Percentiles rank a stretch among this genome's conserved stretches.
phyloP scores from a whole-genome alignment of 202 grass and related monocot species.

The Setaria italica region DNA sequence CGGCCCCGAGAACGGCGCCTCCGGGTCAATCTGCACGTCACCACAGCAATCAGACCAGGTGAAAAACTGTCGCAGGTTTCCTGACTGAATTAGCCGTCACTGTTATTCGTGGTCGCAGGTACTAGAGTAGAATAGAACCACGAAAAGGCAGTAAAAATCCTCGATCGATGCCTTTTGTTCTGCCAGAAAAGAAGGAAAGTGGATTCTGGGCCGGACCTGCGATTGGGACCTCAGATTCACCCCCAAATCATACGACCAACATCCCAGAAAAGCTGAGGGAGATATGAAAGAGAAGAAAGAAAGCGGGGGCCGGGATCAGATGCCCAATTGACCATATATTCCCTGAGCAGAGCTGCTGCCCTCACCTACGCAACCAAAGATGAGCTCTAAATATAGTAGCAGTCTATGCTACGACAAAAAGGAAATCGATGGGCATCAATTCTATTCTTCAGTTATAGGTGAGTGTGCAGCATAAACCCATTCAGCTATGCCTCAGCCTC shows the following conservation, averaged over 20 bases:
- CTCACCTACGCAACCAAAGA: constrained; percentile 23
- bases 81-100: not conserved
- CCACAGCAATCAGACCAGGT: not conserved
- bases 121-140: not conserved
- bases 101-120: constrained; percentile 1
- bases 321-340: constrained; percentile 44
- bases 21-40: constrained; percentile 71
- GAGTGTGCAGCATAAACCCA: not conserved
- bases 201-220: not conserved
- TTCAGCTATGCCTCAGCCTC: not conserved
- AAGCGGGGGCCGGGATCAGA: constrained; percentile 16
- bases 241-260: constrained; percentile 10
- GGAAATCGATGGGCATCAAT: not conserved
- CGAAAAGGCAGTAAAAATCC: constrained; percentile 10
- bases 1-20: constrained; percentile 84
- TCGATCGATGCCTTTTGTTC: not conserved
- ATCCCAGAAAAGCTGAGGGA: constrained; percentile 13
- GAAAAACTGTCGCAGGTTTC: not conserved
- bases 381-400: not conserved
- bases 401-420: not conserved
- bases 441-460: constrained; percentile 5
- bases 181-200: constrained; percentile 29
- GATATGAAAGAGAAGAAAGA: not conserved
- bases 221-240: constrained; percentile 45
- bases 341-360: not conserved